Evolutionary conservation across 2,329 filamentous ascomycete species (phyloP).

Genomic region (Paraphoma chrysanthemicola): DNA sequence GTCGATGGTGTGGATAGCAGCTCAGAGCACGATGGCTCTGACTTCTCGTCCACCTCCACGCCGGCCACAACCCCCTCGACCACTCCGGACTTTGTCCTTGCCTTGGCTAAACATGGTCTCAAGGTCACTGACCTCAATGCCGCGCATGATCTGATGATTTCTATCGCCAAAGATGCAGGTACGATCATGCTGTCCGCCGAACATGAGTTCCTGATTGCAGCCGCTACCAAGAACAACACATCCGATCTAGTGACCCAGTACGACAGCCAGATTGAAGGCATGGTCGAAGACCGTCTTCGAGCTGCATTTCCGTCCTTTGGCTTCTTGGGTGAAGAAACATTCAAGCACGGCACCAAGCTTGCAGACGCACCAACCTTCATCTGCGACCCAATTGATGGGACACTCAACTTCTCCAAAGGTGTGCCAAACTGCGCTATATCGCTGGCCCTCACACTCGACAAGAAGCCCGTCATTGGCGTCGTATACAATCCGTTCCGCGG

Average conservation of each 20-base stretch:
- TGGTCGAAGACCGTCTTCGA: slow-evolving; percentile 55
- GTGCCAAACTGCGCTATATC: slow-evolving; percentile 47
- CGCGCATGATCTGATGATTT: slow-evolving; percentile 27
- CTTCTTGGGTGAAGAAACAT: slow-evolving; percentile 49
- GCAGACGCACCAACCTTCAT: slow-evolving; percentile 43
- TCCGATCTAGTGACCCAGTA: slow-evolving; percentile 63
- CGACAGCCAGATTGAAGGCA: slow-evolving; percentile 61
- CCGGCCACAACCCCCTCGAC: slow-evolving; percentile 12
- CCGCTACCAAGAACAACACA: slow-evolving; percentile 45
- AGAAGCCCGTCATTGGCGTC: slow-evolving; percentile 43
- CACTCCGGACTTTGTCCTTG: slow-evolving; percentile 20
- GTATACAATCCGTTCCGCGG: slow-evolving; percentile 45
- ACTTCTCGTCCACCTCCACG: slow-evolving; percentile 8
- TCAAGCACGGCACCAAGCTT: slow-evolving; percentile 40
- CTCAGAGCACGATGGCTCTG: slow-evolving; percentile 7
- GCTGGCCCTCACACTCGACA: slow-evolving; percentile 38
- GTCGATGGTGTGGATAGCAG: slow-evolving; percentile 3
- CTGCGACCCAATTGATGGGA: slow-evolving; percentile 49
- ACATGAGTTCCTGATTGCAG: slow-evolving; percentile 25
- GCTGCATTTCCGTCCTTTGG: slow-evolving; percentile 54
- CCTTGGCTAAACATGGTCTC: slow-evolving; percentile 26
- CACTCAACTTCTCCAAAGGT: slow-evolving; percentile 48
- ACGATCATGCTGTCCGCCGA: slow-evolving; percentile 45
- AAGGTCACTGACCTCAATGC: slow-evolving; percentile 13
- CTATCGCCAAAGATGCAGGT: slow-evolving; percentile 37